phyloP scores from a whole-genome alignment of 441 rosid genomes.

The Adansonia grandidieri region DNA sequence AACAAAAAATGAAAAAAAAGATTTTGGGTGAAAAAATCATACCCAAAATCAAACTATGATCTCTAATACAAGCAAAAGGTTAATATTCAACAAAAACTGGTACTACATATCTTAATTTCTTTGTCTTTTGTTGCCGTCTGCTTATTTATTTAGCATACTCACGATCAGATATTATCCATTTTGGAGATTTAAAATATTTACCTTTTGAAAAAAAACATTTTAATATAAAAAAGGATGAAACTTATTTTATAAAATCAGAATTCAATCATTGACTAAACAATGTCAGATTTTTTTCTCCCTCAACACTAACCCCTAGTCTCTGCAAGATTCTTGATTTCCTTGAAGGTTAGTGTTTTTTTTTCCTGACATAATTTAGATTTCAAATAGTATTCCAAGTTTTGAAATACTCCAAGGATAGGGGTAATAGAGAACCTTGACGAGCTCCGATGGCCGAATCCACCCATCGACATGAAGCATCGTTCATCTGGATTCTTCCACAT shows the following conservation, averaged over 20 bases:
- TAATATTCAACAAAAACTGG: too few species aligned
- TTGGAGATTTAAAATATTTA: too few species aligned
- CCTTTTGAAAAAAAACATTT: too few species aligned
- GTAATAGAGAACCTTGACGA: constrained; percentile 67
- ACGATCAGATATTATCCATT: too few species aligned
- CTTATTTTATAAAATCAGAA: too few species aligned
- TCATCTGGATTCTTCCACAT: constrained; percentile 96
- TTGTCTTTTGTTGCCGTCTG: too few species aligned
- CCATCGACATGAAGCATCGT: constrained; percentile 96
- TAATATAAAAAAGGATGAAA: too few species aligned
- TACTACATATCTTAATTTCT: too few species aligned
- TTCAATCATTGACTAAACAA: too few species aligned
- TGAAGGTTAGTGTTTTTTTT: constrained; percentile 1
- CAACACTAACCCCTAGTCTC: too few species aligned
- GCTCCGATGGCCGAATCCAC: constrained; percentile 94
- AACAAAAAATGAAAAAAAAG: not conserved
- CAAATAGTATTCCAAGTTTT: not conserved
- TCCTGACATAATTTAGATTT: not conserved
- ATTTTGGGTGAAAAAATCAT: not conserved
- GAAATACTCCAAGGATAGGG: not conserved
- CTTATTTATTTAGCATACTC: too few species aligned
- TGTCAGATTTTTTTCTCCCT: too few species aligned
- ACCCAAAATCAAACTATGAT: not conserved
- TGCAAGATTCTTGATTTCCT: constrained; percentile 20
- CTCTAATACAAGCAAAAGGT: not conserved